phyloP scores from a whole-genome alignment of 495 filamentous ascomycete genomes.

The Penicillium goetzii region DNA sequence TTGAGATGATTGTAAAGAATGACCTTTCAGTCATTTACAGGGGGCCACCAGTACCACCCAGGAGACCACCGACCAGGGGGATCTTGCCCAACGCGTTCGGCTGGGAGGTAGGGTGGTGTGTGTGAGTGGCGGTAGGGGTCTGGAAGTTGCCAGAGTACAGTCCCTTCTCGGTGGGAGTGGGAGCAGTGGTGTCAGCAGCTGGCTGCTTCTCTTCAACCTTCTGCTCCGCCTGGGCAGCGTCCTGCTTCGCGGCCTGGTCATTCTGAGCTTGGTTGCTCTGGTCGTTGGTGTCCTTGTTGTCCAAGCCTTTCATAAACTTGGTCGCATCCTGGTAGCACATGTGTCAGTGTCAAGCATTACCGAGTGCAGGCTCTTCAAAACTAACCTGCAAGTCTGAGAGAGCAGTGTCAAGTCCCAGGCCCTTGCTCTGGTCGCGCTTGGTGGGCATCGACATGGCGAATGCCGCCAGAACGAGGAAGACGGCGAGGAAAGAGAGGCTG shows the following conservation, averaged over 20 bases:
- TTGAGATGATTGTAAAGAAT: background rate
- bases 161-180: slow-evolving; percentile 26
- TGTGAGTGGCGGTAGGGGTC: slow-evolving; percentile 29
- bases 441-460: slow-evolving; percentile 38
- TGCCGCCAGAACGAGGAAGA: slow-evolving; percentile 39
- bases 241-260: slow-evolving; percentile 11
- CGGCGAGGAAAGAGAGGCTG: slow-evolving; percentile 38
- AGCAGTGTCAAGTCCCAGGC: slow-evolving; percentile 21
- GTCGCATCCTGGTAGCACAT: slow-evolving; percentile 20
- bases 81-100: slow-evolving; percentile 34
- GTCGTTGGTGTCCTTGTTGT: slow-evolving; percentile 20
- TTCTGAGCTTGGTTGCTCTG: slow-evolving; percentile 19
- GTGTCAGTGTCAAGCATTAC: background rate
- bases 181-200: slow-evolving; percentile 6
- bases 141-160: slow-evolving; percentile 30
- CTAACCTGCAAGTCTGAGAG: slow-evolving; percentile 28
- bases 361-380: background rate
- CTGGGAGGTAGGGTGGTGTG: slow-evolving; percentile 28
- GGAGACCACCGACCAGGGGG: slow-evolving; percentile 40
- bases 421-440: slow-evolving; percentile 26
- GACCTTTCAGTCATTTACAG: slow-evolving; percentile 16
- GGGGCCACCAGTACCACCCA: slow-evolving; percentile 26
- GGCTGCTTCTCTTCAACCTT: slow-evolving; percentile 14
- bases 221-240: background rate
- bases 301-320: slow-evolving; percentile 26